Evolutionary conservation across 106 monocot species (phyloP), one percentile per base, ranked within the genome.

Genomic region (Dioscorea dumetorum): DNA sequence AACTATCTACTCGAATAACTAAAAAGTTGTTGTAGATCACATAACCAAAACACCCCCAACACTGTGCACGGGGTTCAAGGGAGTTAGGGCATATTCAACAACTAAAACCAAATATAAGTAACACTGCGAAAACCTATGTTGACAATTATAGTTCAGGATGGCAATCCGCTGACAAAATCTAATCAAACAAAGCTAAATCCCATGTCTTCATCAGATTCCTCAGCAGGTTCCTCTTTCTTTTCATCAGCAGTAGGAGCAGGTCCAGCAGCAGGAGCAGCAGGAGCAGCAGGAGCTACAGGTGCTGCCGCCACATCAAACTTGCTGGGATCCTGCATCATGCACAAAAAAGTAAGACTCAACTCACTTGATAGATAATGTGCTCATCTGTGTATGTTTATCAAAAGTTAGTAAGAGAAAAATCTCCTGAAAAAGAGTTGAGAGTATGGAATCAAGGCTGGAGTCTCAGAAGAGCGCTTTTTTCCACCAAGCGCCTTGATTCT

Each of bases 141-240:
- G 41, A 10, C 2, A 41, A 6, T 41, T 41, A 41, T 41, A 41
- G 41, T 41, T 41, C 41, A 28, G 28, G 3, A 3, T 3, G 41
- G 41, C 41, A 8, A 41, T 41, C 41, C 10, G 41, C 6, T 0
- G 10, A 41, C 9, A 41, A 5, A 41, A 41, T 41, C 76, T 83
- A 80, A 70, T 94, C 90, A 31, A 94, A 87, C 66, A 94, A n/a
- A 71, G 67, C 90, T 77, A 48, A 90, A 87, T 62, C 87, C 90
- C 82, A 94, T 76, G 59, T 94, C 87, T 0, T 83, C 90, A 28
- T 90, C 90, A 1, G 87, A 87, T 62, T 90, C 90, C 67, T 90
- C 94, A 0, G 52, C n/a, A n/a, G n/a, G n/a, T n/a, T n/a, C n/a
- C n/a, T n/a, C n/a, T n/a, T n/a, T n/a, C n/a, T n/a, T n/a, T n/a